These are phyloP conservation scores for Daedaleopsis sinensis DNA, from an alignment of 768 basidiomycete species.

Conservation along the genomic window DNA sequence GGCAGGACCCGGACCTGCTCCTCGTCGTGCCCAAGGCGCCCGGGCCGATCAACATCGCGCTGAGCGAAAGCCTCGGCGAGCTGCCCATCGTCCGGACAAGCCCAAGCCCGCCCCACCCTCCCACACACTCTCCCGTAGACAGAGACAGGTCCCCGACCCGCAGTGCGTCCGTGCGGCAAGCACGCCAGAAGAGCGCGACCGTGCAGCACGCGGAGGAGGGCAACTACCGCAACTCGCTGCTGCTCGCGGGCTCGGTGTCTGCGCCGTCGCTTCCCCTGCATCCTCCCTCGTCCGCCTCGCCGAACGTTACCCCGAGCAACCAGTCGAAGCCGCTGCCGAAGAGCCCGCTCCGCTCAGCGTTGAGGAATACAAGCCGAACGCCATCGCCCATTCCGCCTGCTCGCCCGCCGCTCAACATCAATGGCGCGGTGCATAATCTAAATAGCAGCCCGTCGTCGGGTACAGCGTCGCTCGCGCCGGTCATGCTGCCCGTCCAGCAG, in stretches of 20 bases:
- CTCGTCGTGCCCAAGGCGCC: slow-evolving; percentile 54
- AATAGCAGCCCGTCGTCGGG: slow-evolving; percentile 6
- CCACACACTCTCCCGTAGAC: neutral
- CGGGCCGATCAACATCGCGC: slow-evolving; percentile 35
- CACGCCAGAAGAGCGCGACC: slow-evolving; percentile 1
- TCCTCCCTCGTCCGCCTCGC: neutral
- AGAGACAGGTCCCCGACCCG: neutral
- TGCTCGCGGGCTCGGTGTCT: slow-evolving; percentile 20
- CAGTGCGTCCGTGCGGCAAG: neutral
- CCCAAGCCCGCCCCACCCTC: neutral
- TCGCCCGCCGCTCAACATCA: slow-evolving; percentile 4
- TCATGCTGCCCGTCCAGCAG: neutral
- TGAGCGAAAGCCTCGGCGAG: slow-evolving; percentile 8
- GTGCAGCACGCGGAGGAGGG: neutral
- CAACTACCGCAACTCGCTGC: slow-evolving; percentile 16
- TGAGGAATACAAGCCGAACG: slow-evolving; percentile 46
- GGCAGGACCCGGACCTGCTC: slow-evolving; percentile 30
- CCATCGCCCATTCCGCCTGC: slow-evolving; percentile 28
- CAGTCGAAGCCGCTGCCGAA: slow-evolving; percentile 34
- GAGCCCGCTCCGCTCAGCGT: slow-evolving; percentile 62
- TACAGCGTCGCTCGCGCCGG: neutral
- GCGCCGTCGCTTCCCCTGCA: slow-evolving; percentile 19
- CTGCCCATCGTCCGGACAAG: neutral
- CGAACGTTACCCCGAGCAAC: neutral
- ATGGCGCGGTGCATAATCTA: neutral